Conservation (phyloP, 768 basidiomycete genomes). For the Boletus subparvulus region DNA sequence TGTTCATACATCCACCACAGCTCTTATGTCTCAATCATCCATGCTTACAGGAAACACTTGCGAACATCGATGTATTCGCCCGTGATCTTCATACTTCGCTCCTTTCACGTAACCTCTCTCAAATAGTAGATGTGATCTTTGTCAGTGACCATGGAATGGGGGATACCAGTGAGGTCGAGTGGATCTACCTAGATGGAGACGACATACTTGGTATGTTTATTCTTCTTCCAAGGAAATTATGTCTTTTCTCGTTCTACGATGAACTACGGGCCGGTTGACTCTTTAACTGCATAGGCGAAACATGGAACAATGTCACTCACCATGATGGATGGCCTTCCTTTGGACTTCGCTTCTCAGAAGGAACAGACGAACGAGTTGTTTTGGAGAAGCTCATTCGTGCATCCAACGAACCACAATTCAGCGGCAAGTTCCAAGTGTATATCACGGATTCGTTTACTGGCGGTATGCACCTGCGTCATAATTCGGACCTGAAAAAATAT, state of each 20-base stretch:
- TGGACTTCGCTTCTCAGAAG: constrained; percentile 71
- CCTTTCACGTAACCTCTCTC: constrained; percentile 67
- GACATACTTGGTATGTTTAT: constrained; percentile 27
- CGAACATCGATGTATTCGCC: constrained; percentile 71
- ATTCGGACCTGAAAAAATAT: not conserved
- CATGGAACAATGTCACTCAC: constrained; percentile 41
- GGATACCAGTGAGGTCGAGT: constrained; percentile 76
- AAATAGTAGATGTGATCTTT: constrained; percentile 85
- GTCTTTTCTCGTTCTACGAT: not conserved
- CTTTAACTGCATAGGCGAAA: constrained; percentile 14
- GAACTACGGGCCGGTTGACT: not conserved
- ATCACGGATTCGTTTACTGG: constrained; percentile 25
- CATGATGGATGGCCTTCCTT: constrained; percentile 89
- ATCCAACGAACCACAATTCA: constrained; percentile 40
- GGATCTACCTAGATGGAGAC: constrained; percentile 69
- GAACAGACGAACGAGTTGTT: constrained; percentile 57
- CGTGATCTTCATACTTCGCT: constrained; percentile 64
- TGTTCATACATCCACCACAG: not conserved
- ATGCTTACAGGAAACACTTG: constrained; percentile 54
- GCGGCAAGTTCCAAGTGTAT: constrained; percentile 63
- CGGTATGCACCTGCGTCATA: constrained; percentile 1
- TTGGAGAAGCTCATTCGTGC: constrained; percentile 54
- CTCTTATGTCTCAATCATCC: not conserved
- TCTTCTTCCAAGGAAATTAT: not conserved
- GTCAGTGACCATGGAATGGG: constrained; percentile 94